Conservation (phyloP, 2,329 filamentous ascomycete genomes). For the Thelonectria discophora region DNA sequence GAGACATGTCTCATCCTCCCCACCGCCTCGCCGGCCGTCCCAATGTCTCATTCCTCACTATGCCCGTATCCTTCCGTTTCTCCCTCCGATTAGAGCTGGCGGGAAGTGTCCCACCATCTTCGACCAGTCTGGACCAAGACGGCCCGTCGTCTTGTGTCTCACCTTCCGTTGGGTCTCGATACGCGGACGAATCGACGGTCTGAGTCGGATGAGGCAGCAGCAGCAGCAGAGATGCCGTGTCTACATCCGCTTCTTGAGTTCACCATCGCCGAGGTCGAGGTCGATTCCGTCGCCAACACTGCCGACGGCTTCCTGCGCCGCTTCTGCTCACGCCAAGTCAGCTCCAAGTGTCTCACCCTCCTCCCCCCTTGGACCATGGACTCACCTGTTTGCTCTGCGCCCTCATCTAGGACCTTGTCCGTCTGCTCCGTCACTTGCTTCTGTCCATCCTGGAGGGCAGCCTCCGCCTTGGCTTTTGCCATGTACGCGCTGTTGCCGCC, state of each 20-base stretch:
- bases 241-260: constrained; percentile 17
- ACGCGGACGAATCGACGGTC: too few species aligned
- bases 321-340: constrained; percentile 10
- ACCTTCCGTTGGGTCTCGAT: background rate
- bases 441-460: constrained; percentile 5
- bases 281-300: constrained; percentile 15
- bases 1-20: background rate
- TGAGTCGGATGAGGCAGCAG: background rate
- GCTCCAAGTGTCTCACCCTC: constrained; percentile 16
- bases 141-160: background rate
- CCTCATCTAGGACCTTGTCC: constrained; percentile 8
- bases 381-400: constrained; percentile 14
- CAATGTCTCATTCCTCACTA: constrained; percentile 5
- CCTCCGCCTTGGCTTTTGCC: constrained; percentile 15
- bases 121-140: background rate
- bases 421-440: constrained; percentile 16
- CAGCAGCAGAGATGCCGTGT: background rate
- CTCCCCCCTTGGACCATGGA: constrained; percentile 4
- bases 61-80: background rate
- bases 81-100: background rate
- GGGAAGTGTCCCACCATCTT: background rate
- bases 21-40: constrained; percentile 2
- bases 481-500: constrained; percentile 14
- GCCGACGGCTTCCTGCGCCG: constrained; percentile 14
- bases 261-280: constrained; percentile 9